Percentiles rank a stretch among this genome's conserved stretches.
Conservation (phyloP, 352 stramenopile species). For the Pythium pyrilobum region DNA sequence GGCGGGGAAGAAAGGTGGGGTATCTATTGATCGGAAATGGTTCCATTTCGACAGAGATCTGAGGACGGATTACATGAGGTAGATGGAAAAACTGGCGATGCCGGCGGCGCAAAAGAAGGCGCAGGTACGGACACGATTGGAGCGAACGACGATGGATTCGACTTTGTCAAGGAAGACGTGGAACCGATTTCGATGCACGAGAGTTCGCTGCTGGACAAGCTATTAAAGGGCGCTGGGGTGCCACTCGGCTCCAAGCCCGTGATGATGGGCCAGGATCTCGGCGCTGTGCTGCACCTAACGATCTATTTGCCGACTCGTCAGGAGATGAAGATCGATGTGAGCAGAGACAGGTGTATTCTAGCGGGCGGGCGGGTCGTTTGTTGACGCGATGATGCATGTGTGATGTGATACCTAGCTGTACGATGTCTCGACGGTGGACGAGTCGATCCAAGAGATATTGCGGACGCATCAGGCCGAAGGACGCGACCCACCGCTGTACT, state of each 20-base stretch:
- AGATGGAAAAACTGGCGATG: slow-evolving; percentile 1
- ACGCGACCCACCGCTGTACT: slow-evolving; percentile 67
- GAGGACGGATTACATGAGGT: too few species aligned
- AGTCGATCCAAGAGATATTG: slow-evolving; percentile 83
- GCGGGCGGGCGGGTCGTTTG: too few species aligned
- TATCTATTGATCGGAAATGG: neutral
- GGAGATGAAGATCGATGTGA: slow-evolving; percentile 84
- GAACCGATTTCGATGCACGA: slow-evolving; percentile 58
- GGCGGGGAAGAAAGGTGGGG: slow-evolving; percentile 1
- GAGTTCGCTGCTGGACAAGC: slow-evolving; percentile 69
- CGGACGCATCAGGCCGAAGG: slow-evolving; percentile 61
- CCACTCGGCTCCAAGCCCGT: slow-evolving; percentile 47
- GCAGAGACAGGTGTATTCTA: neutral
- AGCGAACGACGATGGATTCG: slow-evolving; percentile 37
- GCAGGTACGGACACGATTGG: neutral
- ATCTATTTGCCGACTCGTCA: slow-evolving; percentile 81
- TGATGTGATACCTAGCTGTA: too few species aligned
- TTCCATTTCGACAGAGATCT: neutral
- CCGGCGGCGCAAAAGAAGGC: neutral
- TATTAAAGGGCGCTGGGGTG: slow-evolving; percentile 54
- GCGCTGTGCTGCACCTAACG: slow-evolving; percentile 71
- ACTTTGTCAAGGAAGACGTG: slow-evolving; percentile 67
- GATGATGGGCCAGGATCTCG: slow-evolving; percentile 47
- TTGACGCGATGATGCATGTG: too few species aligned
- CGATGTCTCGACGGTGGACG: slow-evolving; percentile 81